Base-by-base conservation (phyloP, 2,329 filamentous ascomycete species). In the Moelleriella libera region DNA sequence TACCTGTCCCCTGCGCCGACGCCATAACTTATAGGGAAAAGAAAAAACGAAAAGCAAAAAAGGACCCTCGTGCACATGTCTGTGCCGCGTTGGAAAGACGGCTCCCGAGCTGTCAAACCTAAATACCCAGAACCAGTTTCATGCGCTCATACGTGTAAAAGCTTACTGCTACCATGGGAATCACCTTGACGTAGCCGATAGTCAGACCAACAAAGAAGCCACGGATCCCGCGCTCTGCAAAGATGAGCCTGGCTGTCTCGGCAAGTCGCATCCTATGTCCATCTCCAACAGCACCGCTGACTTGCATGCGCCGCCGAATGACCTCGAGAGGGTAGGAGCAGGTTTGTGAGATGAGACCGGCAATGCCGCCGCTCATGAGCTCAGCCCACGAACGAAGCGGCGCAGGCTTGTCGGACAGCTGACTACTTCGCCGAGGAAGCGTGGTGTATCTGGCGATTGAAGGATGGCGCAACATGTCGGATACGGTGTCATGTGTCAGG, bases 241-340 rank as follows among this genome's bases (percentile, higher is more conserved):
- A 80, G 52, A 98, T 92, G 60, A 80, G 75, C 53, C 67, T 68
- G 3, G 82, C 82, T 1, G 90, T 94, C 67, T 97, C 90, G 12
- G 70, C 68, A 53, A 98, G 86, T 45, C 80, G 73, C 43, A 95
- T 66, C 43, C 85, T 72, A 56, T 80, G 86, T 0, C 90, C 89
- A 61, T 97, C 89, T 1, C 92, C 92, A 1, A 97, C 88, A 0
- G 90, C 89, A 9, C 90, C 92, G 44, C 88, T 86, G 11, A 98
- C 92, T 63, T 98, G 92, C 90, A 98, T 97, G 44, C 92, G 76
- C 53, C 92, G 76, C 50, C 92, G 74, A 49, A 97, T 84, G 12
- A 98, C 87, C 64, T 98, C 92, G 3, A 98, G 72, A 5, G 92
- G 92, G 63, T 98, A 98, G 12, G 89, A 94, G 0, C 83, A 79